A percentile compares a stretch with the other conserved stretches of the same genome.
phyloP scores from a whole-genome alignment of 2,329 filamentous ascomycete species.

The Ascochyta viciae-villosae region DNA sequence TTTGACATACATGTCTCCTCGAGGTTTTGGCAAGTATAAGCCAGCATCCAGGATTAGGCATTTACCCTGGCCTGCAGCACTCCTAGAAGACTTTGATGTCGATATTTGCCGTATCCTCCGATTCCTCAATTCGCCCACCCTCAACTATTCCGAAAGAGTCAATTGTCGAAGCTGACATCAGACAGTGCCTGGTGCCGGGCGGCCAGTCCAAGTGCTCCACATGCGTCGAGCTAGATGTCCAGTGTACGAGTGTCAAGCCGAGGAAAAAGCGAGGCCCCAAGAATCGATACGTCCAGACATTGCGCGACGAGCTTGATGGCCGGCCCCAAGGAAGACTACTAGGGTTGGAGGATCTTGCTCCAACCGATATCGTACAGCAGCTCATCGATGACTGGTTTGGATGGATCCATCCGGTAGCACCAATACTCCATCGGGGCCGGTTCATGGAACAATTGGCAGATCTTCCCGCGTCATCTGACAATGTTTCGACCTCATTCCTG shows the following conservation, averaged over 20 bases:
- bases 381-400: slow-evolving; percentile 30
- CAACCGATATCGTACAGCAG: slow-evolving; percentile 13
- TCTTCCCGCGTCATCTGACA: background rate
- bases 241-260: slow-evolving; percentile 22
- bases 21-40: background rate
- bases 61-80: background rate
- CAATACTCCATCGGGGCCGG: slow-evolving; percentile 18
- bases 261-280: slow-evolving; percentile 30
- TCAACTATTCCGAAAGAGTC: background rate
- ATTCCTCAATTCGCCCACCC: background rate
- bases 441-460: slow-evolving; percentile 14
- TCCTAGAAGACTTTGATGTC: background rate
- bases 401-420: slow-evolving; percentile 31
- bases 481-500: slow-evolving; percentile 10
- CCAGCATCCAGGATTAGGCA: background rate
- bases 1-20: background rate
- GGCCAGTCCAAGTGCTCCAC: slow-evolving; percentile 15
- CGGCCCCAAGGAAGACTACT: background rate
- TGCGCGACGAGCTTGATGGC: slow-evolving; percentile 15
- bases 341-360: slow-evolving; percentile 17
- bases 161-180: background rate
- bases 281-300: slow-evolving; percentile 23
- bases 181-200: slow-evolving; percentile 15
- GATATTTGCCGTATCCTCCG: too few relatives aligned
- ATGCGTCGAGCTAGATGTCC: slow-evolving; percentile 23